These are phyloP conservation scores for Wickerhamiella spandovensis DNA, from an alignment of 805 yeast species.

Conservation along the genomic window DNA sequence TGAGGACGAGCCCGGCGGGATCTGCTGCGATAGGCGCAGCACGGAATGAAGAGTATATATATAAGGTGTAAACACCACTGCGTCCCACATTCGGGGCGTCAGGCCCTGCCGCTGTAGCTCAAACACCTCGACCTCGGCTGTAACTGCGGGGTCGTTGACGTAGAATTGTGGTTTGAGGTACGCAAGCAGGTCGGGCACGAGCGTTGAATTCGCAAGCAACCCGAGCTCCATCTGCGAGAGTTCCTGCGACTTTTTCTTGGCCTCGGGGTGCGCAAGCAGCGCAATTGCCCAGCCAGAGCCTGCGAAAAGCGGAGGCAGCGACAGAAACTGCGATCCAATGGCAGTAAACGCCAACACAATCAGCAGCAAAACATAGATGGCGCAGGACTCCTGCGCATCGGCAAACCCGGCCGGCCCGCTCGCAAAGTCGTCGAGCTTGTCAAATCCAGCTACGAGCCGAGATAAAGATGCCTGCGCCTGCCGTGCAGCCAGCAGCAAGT, in stretches of 20 bases:
- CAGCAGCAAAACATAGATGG: constrained; percentile 33
- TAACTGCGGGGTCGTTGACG: constrained; percentile 57
- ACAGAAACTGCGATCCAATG: constrained; percentile 29
- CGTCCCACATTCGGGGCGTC: constrained; percentile 48
- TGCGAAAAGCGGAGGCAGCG: constrained; percentile 51
- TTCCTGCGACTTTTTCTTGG: constrained; percentile 22
- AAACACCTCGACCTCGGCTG: constrained; percentile 55
- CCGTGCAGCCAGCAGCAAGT: constrained; percentile 13
- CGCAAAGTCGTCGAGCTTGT: constrained; percentile 40
- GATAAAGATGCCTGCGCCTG: constrained; percentile 49
- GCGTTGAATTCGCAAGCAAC: constrained; percentile 18
- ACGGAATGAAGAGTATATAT: constrained; percentile 41
- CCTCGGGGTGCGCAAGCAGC: constrained; percentile 46
- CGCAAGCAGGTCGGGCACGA: constrained; percentile 24
- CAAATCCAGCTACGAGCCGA: constrained; percentile 36
- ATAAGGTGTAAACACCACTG: constrained; percentile 40
- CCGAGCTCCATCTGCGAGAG: constrained; percentile 14
- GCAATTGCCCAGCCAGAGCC: constrained; percentile 43
- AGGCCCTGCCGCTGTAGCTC: constrained; percentile 59
- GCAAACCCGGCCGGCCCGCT: constrained; percentile 55
- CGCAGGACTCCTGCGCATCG: constrained; percentile 55
- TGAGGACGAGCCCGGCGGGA: constrained; percentile 51
- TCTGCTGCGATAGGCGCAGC: constrained; percentile 33
- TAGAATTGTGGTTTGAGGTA: constrained; percentile 34
- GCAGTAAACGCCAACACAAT: constrained; percentile 22